phyloP scores from a whole-genome alignment of 306 rosid genomes.

The Lathyrus tuberosus region DNA sequence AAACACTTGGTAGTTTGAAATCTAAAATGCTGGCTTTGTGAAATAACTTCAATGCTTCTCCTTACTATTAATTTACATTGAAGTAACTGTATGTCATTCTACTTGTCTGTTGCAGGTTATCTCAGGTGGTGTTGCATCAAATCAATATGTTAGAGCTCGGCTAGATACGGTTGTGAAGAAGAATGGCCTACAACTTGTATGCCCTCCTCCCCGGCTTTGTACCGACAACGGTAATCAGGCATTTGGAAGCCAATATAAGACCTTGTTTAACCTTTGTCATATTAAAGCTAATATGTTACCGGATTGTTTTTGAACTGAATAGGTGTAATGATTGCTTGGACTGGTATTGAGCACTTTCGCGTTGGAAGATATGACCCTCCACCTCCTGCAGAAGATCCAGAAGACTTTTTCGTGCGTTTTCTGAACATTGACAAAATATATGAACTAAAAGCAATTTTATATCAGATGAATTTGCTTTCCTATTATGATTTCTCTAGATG shows the following conservation, averaged over 20 bases:
- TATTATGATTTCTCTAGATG: slow-evolving; percentile 7
- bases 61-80: slow-evolving; percentile 27
- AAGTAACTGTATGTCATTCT: slow-evolving; percentile 26
- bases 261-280: slow-evolving; percentile 6
- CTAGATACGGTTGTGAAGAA: slow-evolving; percentile 75
- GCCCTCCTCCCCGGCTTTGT: slow-evolving; percentile 97
- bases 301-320: slow-evolving; percentile 30
- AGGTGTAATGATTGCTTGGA: slow-evolving; percentile 99
- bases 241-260: not conserved
- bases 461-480: slow-evolving; percentile 25
- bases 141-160: slow-evolving; percentile 74
- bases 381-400: slow-evolving; percentile 88
- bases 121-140: slow-evolving; percentile 97
- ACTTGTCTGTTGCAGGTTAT: slow-evolving; percentile 64
- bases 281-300: slow-evolving; percentile 7
- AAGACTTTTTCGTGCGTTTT: slow-evolving; percentile 70
- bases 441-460: slow-evolving; percentile 11
- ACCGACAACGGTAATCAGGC: slow-evolving; percentile 83
- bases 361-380: slow-evolving; percentile 94
- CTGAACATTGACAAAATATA: slow-evolving; percentile 23
- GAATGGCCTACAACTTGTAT: slow-evolving; percentile 68
- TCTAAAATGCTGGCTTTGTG: slow-evolving; percentile 20
- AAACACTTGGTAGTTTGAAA: slow-evolving; percentile 64
- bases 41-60: slow-evolving; percentile 23
- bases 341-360: slow-evolving; percentile 91